Evolutionary conservation across 2,329 filamentous ascomycete species (phyloP), one percentile per base, ranked within the genome.

Genomic region (Delphinella strobiligena): DNA sequence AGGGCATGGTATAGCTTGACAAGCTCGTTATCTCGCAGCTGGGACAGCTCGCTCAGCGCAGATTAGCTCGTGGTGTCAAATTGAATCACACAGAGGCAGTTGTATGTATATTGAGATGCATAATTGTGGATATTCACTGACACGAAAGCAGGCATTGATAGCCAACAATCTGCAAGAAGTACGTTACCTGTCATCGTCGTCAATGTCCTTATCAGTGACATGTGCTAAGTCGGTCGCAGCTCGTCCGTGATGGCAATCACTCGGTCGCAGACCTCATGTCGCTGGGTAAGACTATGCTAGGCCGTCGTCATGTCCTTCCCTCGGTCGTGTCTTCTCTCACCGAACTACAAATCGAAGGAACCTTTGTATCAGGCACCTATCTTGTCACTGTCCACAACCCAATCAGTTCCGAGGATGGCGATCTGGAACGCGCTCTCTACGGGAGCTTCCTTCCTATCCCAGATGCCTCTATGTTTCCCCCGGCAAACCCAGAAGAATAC

Each of bases 231-330:
- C 22, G 12, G 12, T 12, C 22, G 50, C 51, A 80, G 73, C 80
- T 95, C 53, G 93, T 96, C 60, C 88, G 89, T 60, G 89, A 96
- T 89, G 89, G 89, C 57, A 78, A 82, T 50, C 85, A 95, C 65
- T 82, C 75, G 11, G 89, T 96, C 39, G 81, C 88, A 30, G 87
- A 94, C 60, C 83, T 96, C 56, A 96, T 96, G 88, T 69, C 77
- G 45, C 75, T 94, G 47, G 89, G 89, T 51, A 78, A 84, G 52
- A 89, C 83, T 40, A 88, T 96, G 80, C 82, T 96, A 2, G 89
- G 89, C 47, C 82, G 89, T 8, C 82, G 89, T 24, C 89, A 96
- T 61, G 89, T 96, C 44, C 70, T 86, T 32, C 87, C 89, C 16
- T 78, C 81, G 9, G 89, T 95, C 17, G 75, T 80, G 43, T 71